Percentiles rank a stretch among this genome's conserved stretches.
Conservation (phyloP, 225 moss, liverwort and hornwort genomes). For the Straminergon stramineum region DNA sequence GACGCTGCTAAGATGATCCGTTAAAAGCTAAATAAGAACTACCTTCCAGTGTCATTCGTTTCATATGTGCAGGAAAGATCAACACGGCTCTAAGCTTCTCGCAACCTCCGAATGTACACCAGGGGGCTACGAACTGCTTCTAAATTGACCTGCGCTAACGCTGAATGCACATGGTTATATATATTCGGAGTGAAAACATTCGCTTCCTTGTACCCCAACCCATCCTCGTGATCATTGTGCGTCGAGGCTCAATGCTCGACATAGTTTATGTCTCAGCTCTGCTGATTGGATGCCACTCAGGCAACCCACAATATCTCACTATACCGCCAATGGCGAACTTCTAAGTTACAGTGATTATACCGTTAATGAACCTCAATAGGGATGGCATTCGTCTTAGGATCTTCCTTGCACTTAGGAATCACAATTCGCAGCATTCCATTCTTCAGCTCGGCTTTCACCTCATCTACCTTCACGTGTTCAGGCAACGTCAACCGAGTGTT, state of each 20-base stretch:
- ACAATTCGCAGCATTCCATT: constrained; percentile 59
- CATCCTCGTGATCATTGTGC: neutral
- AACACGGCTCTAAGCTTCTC: neutral
- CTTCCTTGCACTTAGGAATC: constrained; percentile 43
- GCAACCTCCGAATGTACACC: neutral
- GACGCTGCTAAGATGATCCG: too few species aligned
- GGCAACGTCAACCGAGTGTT: constrained; percentile 42
- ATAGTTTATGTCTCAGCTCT: neutral
- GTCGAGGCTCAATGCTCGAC: neutral
- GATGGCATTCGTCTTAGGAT: constrained; percentile 31
- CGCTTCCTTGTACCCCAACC: neutral
- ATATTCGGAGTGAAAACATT: neutral
- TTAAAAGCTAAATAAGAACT: neutral
- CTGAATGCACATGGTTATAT: neutral
- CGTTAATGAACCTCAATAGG: constrained; percentile 3
- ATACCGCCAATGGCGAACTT: neutral
- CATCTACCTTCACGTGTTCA: constrained; percentile 34
- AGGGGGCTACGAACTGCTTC: neutral
- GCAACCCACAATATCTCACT: neutral
- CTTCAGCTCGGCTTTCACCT: constrained; percentile 69
- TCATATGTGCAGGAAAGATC: neutral
- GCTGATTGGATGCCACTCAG: neutral
- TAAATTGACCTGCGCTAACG: neutral
- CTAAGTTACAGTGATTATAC: neutral
- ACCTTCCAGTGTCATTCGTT: neutral